Conservation (phyloP, 2,329 filamentous ascomycete species). For the Falciphora oryzae region DNA sequence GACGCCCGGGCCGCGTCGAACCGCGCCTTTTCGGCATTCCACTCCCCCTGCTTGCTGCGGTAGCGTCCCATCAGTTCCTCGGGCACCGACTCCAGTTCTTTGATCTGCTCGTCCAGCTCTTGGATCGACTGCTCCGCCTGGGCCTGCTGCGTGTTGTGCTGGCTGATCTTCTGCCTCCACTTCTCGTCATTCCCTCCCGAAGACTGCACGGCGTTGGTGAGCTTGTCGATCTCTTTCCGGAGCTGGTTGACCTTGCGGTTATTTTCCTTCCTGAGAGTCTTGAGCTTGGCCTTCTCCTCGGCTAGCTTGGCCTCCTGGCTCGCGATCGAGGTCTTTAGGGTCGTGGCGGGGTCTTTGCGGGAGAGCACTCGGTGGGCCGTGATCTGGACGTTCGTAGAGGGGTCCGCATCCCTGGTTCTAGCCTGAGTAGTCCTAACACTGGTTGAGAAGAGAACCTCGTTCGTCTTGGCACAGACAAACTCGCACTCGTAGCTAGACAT, state of each 20-base stretch:
- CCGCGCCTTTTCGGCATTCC: constrained; percentile 50
- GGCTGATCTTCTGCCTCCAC: constrained; percentile 66
- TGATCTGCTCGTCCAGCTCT: constrained; percentile 51
- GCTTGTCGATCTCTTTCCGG: constrained; percentile 67
- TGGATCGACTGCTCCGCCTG: constrained; percentile 39
- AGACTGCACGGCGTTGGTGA: constrained; percentile 60
- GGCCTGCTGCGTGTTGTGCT: constrained; percentile 68
- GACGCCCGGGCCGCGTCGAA: constrained; percentile 52
- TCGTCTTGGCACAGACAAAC: constrained; percentile 63
- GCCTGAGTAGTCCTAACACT: constrained; percentile 62
- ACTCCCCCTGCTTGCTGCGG: constrained; percentile 46
- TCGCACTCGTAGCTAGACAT: constrained; percentile 74
- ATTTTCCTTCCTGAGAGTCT: constrained; percentile 68
- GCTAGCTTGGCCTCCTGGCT: constrained; percentile 64
- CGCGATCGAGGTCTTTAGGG: constrained; percentile 69
- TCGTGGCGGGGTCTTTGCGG: constrained; percentile 69
- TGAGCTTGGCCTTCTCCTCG: constrained; percentile 64
- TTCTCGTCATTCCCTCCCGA: constrained; percentile 71
- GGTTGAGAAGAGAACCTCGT: constrained; percentile 62
- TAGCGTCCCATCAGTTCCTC: constrained; percentile 54
- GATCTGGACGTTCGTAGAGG: constrained; percentile 15
- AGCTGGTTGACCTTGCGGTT: constrained; percentile 61
- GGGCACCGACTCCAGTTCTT: constrained; percentile 58
- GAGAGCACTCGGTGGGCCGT: constrained; percentile 44
- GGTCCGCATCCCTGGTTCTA: constrained; percentile 34